Evolutionary conservation across 2,329 filamentous ascomycete genomes (phyloP), one percentile per base, ranked within the genome.

Genomic region (Aspergillus terreus): DNA sequence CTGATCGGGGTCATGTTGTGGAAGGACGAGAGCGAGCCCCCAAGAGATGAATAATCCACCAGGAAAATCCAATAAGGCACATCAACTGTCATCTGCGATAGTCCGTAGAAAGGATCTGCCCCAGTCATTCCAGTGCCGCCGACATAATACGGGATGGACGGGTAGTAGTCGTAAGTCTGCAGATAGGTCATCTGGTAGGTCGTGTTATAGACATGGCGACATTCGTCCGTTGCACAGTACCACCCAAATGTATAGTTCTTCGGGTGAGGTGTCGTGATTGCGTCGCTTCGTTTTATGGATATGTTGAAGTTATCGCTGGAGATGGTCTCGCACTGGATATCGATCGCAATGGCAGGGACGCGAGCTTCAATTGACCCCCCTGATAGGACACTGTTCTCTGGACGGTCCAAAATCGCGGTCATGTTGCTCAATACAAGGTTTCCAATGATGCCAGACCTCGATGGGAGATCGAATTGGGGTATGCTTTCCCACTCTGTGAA

Each of bases 401-500:
- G 2, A 19, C 14, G 12, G n/a, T 14, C 25, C 14, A 17, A 11
- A 30, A 44, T 14, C 11, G 21, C 10, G 4, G 43, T 44, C 43
- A 44, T 19, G 27, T 44, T 44, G 19, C 27, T 32, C 23, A 44
- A 15, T 11, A 44, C 43, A 30, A 44, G 43, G 15, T 44, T 44
- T 5, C 43, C 43, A 17, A 44, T 17, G 43, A 44, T 32, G 5
- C 43, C 43, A 5, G 43, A 32, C 17, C 43, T 44, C 6, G 43
- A 11, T 10, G 23, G 43, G 14, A 44, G 19, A 14, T 32, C 43
- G 21, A 44, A 44, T 6, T 30, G 23, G 23, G 43, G 43, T 11
- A 30, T 44, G 19, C 23, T 44, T 44, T 44, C 43, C 43, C 43
- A 44, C 17, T 44, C 43, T 6, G 43, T 32, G 27, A 44, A 32